Evolutionary conservation across 768 basidiomycete genomes (phyloP), one percentile per base, ranked within the genome.

Genomic region (Cystobasidium onofrii): DNA sequence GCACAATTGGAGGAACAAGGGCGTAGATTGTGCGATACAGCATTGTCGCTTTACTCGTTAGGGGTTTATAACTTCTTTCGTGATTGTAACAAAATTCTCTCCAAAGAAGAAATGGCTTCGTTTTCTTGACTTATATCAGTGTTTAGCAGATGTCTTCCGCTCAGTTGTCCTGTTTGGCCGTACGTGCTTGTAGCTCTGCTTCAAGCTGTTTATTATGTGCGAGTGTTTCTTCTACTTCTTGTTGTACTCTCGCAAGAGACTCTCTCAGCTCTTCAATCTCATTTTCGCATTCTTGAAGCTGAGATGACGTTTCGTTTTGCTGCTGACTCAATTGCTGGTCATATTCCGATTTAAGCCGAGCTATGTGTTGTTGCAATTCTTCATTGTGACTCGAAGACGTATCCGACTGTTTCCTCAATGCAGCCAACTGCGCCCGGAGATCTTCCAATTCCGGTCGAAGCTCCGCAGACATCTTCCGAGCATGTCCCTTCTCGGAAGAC

Each of bases 201-300:
- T 79, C 78, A 33, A 79, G 76, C 20, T 78, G 78, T 6, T 74
- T 75, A 66, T 78, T 78, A 50, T 78, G 64, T 4, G 74, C 80
- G 52, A 88, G 80, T 9, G 89, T 88, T 82, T 91, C 90, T 70
- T 90, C 87, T 72, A 88, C 86, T 25, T 88, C 89, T 69, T 87
- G 87, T 17, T 90, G 88, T 34, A 90, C 87, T 76, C 90, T 85
- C 70, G 85, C 83, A 64, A 94, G 83, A 1, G 89, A 88, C 36
- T 87, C 85, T 76, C 89, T 86, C 41, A 94, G 84, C 31, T 86
- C 86, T 75, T 90, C 88, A 60, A 94, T 84, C 74, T 94, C 90
- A 71, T 87, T 86, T 77, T 92, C 87, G 50, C 94, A 85, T 73
- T 92, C 89, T 78, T 90, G 88, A 65, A 90, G 86, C 79, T 88